Conservation (phyloP, 495 filamentous ascomycete genomes). For the Annulohypoxylon nitens region DNA sequence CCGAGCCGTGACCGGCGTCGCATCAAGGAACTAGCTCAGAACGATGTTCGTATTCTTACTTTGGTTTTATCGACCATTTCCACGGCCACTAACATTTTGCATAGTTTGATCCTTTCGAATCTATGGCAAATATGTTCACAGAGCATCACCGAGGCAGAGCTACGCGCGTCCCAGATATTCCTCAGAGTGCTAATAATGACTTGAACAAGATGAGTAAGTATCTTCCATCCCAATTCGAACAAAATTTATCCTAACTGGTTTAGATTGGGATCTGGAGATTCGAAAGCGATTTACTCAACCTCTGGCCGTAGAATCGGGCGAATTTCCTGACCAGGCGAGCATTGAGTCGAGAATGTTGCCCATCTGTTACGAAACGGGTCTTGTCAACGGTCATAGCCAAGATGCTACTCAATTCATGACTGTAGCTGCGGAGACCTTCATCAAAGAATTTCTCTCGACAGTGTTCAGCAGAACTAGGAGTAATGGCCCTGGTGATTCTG, state of each 20-base stretch:
- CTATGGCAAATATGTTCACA: constrained; percentile 71
- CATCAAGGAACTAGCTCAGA: constrained; percentile 78
- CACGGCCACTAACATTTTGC: constrained; percentile 29
- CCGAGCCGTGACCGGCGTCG: constrained; percentile 86
- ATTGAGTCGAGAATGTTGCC: constrained; percentile 90
- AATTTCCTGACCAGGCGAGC: constrained; percentile 86
- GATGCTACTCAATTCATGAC: constrained; percentile 89
- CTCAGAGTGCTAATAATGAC: constrained; percentile 80
- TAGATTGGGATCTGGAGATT: constrained; percentile 92
- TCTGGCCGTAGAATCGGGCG: constrained; percentile 87
- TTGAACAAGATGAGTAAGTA: constrained; percentile 89
- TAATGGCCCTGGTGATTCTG: constrained; percentile 76
- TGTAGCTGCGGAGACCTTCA: constrained; percentile 88
- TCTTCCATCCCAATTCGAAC: not conserved
- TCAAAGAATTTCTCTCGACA: constrained; percentile 86
- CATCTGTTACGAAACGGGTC: constrained; percentile 92
- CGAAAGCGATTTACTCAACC: constrained; percentile 91
- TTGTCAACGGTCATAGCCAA: constrained; percentile 76
- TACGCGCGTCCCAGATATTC: constrained; percentile 75
- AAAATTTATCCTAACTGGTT: constrained; percentile 16
- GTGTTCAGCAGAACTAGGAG: constrained; percentile 82
- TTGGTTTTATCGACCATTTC: not conserved
- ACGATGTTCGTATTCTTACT: constrained; percentile 59
- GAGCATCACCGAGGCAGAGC: constrained; percentile 79
- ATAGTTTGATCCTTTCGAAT: constrained; percentile 76